Evolutionary conservation across 768 basidiomycete genomes (phyloP).

Genomic region (Pleurotus salmoneostramineus): DNA sequence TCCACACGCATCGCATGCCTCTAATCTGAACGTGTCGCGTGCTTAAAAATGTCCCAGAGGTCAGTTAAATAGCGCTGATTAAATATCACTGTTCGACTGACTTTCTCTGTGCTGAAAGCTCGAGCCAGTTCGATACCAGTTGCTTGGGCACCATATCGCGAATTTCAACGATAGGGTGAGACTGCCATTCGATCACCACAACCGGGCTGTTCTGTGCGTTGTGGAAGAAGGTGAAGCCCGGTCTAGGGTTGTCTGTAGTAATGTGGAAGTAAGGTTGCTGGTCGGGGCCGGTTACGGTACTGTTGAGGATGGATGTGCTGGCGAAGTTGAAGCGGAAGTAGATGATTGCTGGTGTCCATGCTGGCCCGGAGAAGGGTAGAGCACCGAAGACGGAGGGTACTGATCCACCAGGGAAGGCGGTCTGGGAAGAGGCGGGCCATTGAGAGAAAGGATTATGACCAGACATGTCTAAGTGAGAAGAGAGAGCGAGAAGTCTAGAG

Average conservation of each 20-base stretch:
- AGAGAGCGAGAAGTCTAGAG: not conserved
- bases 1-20: constrained; percentile 51
- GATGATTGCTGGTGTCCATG: constrained; percentile 24
- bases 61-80: not conserved
- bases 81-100: constrained; percentile 4
- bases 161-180: constrained; percentile 46
- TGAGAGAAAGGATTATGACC: constrained; percentile 30
- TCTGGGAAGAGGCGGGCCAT: constrained; percentile 20
- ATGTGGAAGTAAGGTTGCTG: constrained; percentile 45
- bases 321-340: constrained; percentile 47
- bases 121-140: constrained; percentile 49
- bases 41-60: constrained; percentile 17
- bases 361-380: constrained; percentile 47
- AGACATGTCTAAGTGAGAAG: not conserved
- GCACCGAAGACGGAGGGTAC: constrained; percentile 60
- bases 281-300: constrained; percentile 46
- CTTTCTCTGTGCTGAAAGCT: constrained; percentile 38
- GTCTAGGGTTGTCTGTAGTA: constrained; percentile 43
- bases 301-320: constrained; percentile 49
- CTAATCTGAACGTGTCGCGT: constrained; percentile 49
- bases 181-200: constrained; percentile 58
- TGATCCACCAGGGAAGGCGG: constrained; percentile 17
- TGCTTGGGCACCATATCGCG: constrained; percentile 47
- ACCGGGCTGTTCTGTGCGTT: constrained; percentile 41
- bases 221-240: constrained; percentile 52